Evolutionary conservation across 441 rosid species (phyloP), one percentile per base, ranked within the genome.

Genomic region (Arabidopsis hybrid): DNA sequence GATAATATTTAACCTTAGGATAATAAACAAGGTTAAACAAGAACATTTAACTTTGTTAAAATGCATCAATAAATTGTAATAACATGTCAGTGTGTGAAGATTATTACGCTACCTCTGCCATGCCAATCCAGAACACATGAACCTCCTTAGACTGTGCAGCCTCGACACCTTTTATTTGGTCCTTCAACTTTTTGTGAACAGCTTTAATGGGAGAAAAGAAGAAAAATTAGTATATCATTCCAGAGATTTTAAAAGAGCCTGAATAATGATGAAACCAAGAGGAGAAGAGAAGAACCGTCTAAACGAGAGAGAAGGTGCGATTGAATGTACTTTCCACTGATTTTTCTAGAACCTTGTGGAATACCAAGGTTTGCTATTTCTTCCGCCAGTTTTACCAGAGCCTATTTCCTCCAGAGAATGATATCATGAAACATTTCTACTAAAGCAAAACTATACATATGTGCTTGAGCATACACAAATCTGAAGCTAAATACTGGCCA

Each of bases 321-420:
- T 8, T 93, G 97, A 73, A 93, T 85, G 82, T 88, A 91, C 74
- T 86, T 93, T 51, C 98, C 98, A 66, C 88, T 87, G 65, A 93
- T 89, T 80, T 89, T 89, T 81, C 98, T 88, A 40, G 94, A 82
- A 68, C 91, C 90, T 82, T 73, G 74, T 13, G 92, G 88, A 67
- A 88, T 86, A 61, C 83, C 82, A 39, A 79, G 78, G 75, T 83
- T 83, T 61, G 91, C 86, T 76, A 93, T 80, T 85, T 93, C 97
- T 74, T 88, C 91, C 4, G 94, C 92, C 68, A 91, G 65, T 46
- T 68, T 60, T 17, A 87, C 88, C 67, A 91, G 67, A 35, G 90
- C 88, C 95, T 91, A 87, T 21, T 26, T 70, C 43, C 74, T 36
- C 51, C 50, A 76, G 39, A 75, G 60, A 78, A 69, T 36, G 56